These are phyloP conservation scores for Naematelia encephala DNA, from an alignment of 768 basidiomycete genomes.

Conservation along the genomic window DNA sequence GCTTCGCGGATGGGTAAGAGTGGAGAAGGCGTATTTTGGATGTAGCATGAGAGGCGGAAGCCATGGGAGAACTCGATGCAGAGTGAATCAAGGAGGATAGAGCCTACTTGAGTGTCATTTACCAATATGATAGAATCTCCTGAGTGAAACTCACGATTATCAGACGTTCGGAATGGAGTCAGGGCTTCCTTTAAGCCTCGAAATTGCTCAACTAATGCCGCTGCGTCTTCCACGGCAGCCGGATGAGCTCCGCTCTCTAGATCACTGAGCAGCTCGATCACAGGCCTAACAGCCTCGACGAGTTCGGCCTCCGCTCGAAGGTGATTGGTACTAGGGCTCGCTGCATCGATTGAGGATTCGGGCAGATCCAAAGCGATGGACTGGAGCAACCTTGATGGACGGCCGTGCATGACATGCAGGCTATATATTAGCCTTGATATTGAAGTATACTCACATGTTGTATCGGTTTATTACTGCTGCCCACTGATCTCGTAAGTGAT, in stretches of 20 bases:
- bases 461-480: conserved; percentile 15
- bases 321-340: background rate
- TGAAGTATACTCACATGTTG: conserved; percentile 6
- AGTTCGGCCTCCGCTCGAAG: background rate
- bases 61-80: background rate
- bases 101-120: background rate
- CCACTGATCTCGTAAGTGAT: conserved; percentile 4
- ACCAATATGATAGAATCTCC: background rate
- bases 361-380: background rate
- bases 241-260: background rate
- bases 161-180: background rate
- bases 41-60: background rate
- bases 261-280: background rate
- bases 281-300: background rate
- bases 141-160: background rate
- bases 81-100: background rate
- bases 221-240: background rate
- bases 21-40: background rate
- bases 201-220: background rate
- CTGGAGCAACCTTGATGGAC: background rate
- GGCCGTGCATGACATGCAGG: background rate
- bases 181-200: background rate
- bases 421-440: background rate
- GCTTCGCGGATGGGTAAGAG: background rate
- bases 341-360: background rate